A percentile compares a stretch with the other conserved stretches of the same genome.
These are phyloP conservation scores for Hepatocystis sp. DNA, from an alignment of 169 alveolate species.

Conservation along the genomic window DNA sequence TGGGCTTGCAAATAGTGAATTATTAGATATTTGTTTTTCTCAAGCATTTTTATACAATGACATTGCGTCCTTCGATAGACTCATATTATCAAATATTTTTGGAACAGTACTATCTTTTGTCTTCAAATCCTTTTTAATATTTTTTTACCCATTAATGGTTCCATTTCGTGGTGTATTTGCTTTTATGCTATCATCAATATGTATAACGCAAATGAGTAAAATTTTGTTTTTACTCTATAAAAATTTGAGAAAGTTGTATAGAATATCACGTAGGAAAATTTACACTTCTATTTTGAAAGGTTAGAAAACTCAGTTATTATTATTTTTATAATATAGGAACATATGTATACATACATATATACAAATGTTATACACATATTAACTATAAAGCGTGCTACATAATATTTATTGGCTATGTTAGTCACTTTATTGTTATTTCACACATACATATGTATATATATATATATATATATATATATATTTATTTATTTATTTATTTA, in stretches of 20 bases:
- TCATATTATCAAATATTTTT: constrained; percentile 46
- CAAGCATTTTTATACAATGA: constrained; percentile 31
- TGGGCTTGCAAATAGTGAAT: constrained; percentile 43
- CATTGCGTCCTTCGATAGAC: constrained; percentile 60
- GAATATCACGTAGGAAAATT: constrained; percentile 43
- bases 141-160: constrained; percentile 45
- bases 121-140: constrained; percentile 38
- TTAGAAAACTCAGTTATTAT: too few species aligned
- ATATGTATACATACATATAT: constrained; percentile 6
- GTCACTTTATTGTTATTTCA: too few species aligned
- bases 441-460: neutral
- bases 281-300: constrained; percentile 17
- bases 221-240: constrained; percentile 26
- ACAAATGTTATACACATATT: too few species aligned
- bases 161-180: constrained; percentile 76
- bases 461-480: neutral
- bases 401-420: too few species aligned
- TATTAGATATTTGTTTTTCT: constrained; percentile 59
- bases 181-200: constrained; percentile 56
- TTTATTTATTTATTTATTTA: neutral
- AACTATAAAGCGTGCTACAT: too few species aligned
- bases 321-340: too few species aligned
- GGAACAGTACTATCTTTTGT: constrained; percentile 55
- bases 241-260: constrained; percentile 18
- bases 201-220: constrained; percentile 48